A percentile compares a stretch with the other conserved stretches of the same genome.
Evolutionary conservation across 176 grass and related monocot species (phyloP).

Genomic region (Aegilops umbellulata): DNA sequence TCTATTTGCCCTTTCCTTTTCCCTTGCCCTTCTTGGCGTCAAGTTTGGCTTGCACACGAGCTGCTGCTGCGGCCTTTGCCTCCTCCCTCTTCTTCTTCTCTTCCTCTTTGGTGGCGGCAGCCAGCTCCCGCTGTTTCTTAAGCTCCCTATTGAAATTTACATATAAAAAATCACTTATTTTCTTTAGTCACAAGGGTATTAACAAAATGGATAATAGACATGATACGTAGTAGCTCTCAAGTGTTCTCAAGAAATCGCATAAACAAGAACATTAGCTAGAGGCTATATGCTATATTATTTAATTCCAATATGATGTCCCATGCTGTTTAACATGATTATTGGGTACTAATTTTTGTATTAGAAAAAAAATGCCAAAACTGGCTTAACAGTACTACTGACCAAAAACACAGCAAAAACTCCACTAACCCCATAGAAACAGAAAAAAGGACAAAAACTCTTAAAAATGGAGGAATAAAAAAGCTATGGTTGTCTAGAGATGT

Average conservation of each 20-base stretch:
- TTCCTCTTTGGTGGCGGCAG: conserved; percentile 80
- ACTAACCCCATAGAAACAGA: not conserved
- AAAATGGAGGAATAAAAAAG: not conserved
- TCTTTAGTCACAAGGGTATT: not conserved
- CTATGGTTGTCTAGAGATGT: not conserved
- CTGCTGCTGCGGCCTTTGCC: conserved; percentile 76
- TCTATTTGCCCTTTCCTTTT: conserved; percentile 74
- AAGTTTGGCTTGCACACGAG: conserved; percentile 92
- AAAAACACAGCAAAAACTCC: not conserved
- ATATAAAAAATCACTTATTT: not conserved
- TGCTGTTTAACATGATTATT: not conserved
- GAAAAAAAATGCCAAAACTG: not conserved
- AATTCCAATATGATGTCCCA: not conserved
- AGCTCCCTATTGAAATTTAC: conserved; percentile 62
- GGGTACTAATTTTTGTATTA: not conserved
- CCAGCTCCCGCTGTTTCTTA: conserved; percentile 75
- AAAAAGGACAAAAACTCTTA: not conserved
- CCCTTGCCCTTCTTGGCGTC: conserved; percentile 91
- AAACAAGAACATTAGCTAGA: not conserved
- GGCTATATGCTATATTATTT: not conserved
- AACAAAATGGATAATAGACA: not conserved
- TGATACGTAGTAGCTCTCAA: too few species aligned
- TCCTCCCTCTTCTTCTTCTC: conserved; percentile 97
- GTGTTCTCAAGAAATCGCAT: not conserved
- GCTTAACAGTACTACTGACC: not conserved